A percentile compares a stretch with the other conserved stretches of the same genome.
Conservation (phyloP, 2,329 filamentous ascomycete species). For the Cryoendolithus antarcticus region DNA sequence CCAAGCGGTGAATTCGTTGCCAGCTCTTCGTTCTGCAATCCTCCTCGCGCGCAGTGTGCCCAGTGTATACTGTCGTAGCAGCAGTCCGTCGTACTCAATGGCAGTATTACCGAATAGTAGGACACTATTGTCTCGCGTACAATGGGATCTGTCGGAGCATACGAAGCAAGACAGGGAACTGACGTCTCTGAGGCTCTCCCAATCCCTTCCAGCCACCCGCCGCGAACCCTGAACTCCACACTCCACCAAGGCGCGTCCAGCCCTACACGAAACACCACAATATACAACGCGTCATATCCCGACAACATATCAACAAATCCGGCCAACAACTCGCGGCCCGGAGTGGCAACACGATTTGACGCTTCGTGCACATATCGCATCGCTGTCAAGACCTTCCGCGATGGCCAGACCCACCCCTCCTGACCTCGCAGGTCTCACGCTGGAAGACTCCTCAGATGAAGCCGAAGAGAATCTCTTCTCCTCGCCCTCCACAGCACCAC, state of each 20-base stretch:
- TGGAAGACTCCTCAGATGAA: slow-evolving; percentile 37
- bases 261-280: slow-evolving; percentile 7
- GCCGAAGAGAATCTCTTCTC: slow-evolving; percentile 47
- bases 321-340: slow-evolving; percentile 9
- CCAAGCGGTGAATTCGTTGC: too few relatives aligned
- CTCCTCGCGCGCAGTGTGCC: too few relatives aligned
- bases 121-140: too few relatives aligned
- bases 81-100: too few relatives aligned
- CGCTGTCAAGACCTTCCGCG: slow-evolving; percentile 1
- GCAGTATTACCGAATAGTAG: too few relatives aligned
- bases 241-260: slow-evolving; percentile 4
- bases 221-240: neutral
- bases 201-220: slow-evolving; percentile 2
- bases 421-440: slow-evolving; percentile 25
- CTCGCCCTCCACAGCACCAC: slow-evolving; percentile 28
- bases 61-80: too few relatives aligned
- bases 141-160: neutral
- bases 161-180: neutral
- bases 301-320: slow-evolving; percentile 8
- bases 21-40: too few relatives aligned
- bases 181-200: neutral
- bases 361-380: slow-evolving; percentile 6
- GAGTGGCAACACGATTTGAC: slow-evolving; percentile 7
- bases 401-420: slow-evolving; percentile 19
- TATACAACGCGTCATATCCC: slow-evolving; percentile 8